A percentile compares a stretch with the other conserved stretches of the same genome.
These are phyloP conservation scores for Dactylorhiza incarnata DNA, from an alignment of 106 monocot species.

Conservation along the genomic window DNA sequence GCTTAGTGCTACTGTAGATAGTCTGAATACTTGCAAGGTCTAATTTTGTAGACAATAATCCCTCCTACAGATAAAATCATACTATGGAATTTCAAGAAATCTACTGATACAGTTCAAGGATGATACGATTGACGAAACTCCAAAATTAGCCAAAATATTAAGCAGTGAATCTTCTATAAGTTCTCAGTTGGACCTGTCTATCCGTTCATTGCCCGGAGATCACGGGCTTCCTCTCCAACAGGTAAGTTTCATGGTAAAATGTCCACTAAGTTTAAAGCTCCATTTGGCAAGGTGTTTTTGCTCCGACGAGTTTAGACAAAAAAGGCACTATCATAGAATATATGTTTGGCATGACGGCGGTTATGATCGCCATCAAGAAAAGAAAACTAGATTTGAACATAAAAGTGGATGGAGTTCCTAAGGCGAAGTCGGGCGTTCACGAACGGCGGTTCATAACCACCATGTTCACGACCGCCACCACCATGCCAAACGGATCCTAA, in stretches of 20 bases:
- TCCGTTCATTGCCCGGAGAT: conserved; percentile 79
- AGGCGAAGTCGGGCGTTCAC: no score
- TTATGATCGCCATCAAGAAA: no score
- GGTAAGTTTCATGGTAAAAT: conserved; percentile 22
- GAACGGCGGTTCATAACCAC: no score
- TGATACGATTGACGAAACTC: conserved; percentile 82
- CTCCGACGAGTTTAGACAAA: no score
- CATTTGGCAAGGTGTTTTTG: no score
- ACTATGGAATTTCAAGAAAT: conserved; percentile 81
- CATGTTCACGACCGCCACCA: no score
- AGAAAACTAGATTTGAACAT: no score
- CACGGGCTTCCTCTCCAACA: conserved; percentile 93
- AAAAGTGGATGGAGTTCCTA: no score
- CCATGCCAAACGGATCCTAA: no score
- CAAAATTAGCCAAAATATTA: conserved; percentile 60
- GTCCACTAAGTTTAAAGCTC: not conserved
- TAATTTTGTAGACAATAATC: not conserved
- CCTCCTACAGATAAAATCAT: conserved; percentile 67
- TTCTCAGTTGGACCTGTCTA: conserved; percentile 79
- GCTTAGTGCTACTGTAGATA: not conserved
- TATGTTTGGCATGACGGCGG: no score
- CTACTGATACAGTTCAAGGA: conserved; percentile 89
- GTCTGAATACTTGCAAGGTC: not conserved
- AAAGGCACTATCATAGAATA: no score
- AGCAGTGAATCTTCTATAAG: conserved; percentile 79